Evolutionary conservation across 331 rosid genomes (phyloP), one percentile per base, ranked within the genome.

Genomic region (Arachis monticola): DNA sequence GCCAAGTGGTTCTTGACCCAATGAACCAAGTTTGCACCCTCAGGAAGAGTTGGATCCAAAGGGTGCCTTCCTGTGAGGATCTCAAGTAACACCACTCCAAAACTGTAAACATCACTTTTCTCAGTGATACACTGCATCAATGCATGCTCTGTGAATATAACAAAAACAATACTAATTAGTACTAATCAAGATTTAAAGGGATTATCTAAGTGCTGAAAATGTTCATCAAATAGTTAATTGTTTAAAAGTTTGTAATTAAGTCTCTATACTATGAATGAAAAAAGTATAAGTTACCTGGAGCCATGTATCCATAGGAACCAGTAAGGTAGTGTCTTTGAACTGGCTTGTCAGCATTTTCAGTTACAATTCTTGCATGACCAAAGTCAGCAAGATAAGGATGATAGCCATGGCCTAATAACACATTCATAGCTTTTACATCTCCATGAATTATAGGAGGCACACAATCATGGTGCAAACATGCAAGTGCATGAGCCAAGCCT

Each of bases 301-400:
- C 98, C 96, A 91, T 91, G 89, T 93, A 91, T 74, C 97, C 98
- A 48, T 87, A 85, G 48, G 98, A 93, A 67, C 92, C 92, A 32
- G 86, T 88, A 57, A 89, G 74, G 42, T 82, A 83, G 80, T 90
- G 87, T 74, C 79, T 86, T 47, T 80, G 88, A 69, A 64, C 58
- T 51, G 79, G 74, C 57, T 79, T 50, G 27, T 69, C 89, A 10
- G 61, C 81, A 44, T 63, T 82, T 70, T 64, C 76, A 55, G 64
- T 50, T n/a, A 80, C 80, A 52, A 81, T 79, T 77, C 81, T 81
- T 35, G 97, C 89, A 56, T 85, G 59, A 44, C 93, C 97, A 76
- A 89, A 91, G 74, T 89, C 89, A 56, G 93, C 89, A 17, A 93
- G 93, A 80, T 74, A 93, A 47, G 98, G 92, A 69, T 89, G 83